These are phyloP conservation scores for Glomus cerebriforme DNA, from an alignment of 192 early-diverging fungal species.

Conservation along the genomic window DNA sequence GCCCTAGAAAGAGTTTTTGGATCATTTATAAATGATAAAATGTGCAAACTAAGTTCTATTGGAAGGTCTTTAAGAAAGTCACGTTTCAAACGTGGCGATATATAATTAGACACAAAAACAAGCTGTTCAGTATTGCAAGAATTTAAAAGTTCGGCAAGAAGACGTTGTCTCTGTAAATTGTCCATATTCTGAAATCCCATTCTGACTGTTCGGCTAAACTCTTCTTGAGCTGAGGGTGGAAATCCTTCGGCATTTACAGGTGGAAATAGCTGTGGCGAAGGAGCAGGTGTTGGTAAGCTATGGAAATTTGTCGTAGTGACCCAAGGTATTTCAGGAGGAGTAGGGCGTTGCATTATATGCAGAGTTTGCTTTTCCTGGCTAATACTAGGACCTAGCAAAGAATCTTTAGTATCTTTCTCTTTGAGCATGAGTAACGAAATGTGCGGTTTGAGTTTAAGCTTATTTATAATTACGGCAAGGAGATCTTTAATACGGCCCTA, in stretches of 20 bases:
- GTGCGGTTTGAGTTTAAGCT: not conserved
- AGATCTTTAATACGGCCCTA: not conserved
- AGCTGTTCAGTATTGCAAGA: constrained; percentile 54
- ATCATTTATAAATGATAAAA: constrained; percentile 86
- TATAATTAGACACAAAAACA: constrained; percentile 49
- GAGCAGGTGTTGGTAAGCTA: constrained; percentile 26
- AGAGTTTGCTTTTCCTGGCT: not conserved
- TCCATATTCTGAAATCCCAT: constrained; percentile 33
- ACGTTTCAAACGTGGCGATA: constrained; percentile 72
- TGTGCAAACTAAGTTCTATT: constrained; percentile 73
- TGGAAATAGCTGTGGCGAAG: constrained; percentile 30
- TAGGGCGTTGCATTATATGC: constrained; percentile 13
- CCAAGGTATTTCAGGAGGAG: constrained; percentile 23
- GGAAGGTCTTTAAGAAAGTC: constrained; percentile 88
- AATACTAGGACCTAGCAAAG: not conserved
- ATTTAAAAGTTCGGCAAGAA: constrained; percentile 52
- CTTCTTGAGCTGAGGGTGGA: not conserved
- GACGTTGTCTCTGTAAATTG: constrained; percentile 27
- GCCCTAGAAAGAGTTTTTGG: constrained; percentile 72
- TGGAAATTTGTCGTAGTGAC: constrained; percentile 30
- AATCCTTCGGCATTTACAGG: not conserved
- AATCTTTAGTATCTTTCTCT: not conserved
- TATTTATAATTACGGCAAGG: not conserved
- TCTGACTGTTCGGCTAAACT: constrained; percentile 27
- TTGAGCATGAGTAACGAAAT: not conserved